A percentile compares a stretch with the other conserved stretches of the same genome.
Conservation (phyloP, 768 basidiomycete genomes). For the Mycena pura region DNA sequence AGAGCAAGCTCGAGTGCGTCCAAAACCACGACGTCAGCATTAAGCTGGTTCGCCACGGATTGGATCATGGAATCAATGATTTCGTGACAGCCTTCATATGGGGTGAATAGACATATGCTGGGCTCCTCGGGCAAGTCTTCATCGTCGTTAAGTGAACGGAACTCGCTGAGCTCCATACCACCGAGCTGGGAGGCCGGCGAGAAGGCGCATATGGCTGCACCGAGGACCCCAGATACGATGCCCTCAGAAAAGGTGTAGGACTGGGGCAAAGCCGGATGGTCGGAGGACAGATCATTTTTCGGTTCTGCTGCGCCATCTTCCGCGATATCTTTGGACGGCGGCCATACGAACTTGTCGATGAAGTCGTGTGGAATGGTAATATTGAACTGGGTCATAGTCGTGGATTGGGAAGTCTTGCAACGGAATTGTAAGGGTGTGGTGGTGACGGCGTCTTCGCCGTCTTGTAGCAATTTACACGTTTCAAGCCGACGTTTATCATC, state of each 20-base stretch:
- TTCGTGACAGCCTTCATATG: slow-evolving; percentile 6
- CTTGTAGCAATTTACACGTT: background rate
- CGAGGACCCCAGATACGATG: background rate
- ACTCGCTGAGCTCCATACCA: background rate
- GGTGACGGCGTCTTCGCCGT: background rate
- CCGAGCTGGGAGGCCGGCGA: background rate
- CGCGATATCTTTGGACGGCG: background rate
- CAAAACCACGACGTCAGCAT: slow-evolving; percentile 20
- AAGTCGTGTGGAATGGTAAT: background rate
- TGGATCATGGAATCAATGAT: slow-evolving; percentile 19
- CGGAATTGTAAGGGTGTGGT: background rate
- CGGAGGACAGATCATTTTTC: background rate
- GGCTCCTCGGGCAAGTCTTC: slow-evolving; percentile 2
- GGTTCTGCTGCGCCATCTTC: too few relatives aligned
- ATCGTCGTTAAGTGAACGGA: background rate
- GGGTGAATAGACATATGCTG: slow-evolving; percentile 2
- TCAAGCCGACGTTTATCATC: background rate
- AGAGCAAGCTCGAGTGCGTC: slow-evolving; percentile 26
- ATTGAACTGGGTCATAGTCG: background rate
- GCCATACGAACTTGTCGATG: background rate
- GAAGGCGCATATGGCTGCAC: slow-evolving; percentile 1
- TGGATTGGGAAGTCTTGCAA: background rate
- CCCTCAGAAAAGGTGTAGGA: background rate
- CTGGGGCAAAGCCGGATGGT: background rate
- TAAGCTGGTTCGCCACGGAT: slow-evolving; percentile 1